A percentile compares a stretch with the other conserved stretches of the same genome.
Conservation (phyloP, 2,329 filamentous ascomycete genomes). For the Aureobasidium musti region DNA sequence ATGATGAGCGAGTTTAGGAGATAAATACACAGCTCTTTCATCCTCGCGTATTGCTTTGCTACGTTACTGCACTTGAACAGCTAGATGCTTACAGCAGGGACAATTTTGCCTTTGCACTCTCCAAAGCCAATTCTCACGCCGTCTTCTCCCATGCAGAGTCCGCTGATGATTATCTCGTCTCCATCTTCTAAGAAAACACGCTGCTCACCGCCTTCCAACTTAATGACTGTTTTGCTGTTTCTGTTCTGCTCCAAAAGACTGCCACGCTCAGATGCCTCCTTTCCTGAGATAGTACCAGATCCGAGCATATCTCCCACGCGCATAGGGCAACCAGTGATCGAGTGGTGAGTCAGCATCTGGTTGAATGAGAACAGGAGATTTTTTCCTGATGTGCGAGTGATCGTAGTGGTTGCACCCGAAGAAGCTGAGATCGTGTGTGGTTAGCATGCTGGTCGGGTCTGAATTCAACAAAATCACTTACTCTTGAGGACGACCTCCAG, state of each 20-base stretch:
- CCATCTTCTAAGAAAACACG: slow-evolving; percentile 73
- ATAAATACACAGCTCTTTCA: background rate
- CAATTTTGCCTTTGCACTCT: slow-evolving; percentile 66
- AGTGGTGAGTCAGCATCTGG: slow-evolving; percentile 80
- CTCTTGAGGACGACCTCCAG: slow-evolving; percentile 65
- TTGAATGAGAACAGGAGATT: slow-evolving; percentile 80
- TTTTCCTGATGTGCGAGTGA: slow-evolving; percentile 62
- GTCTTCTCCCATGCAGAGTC: slow-evolving; percentile 63
- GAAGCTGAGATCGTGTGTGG: slow-evolving; percentile 38
- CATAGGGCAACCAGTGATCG: slow-evolving; percentile 73
- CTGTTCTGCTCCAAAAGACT: slow-evolving; percentile 72
- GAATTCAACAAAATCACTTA: slow-evolving; percentile 33
- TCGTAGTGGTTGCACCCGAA: slow-evolving; percentile 57
- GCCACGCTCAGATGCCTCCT: slow-evolving; percentile 59
- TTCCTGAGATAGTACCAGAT: slow-evolving; percentile 76
- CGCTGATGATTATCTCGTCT: slow-evolving; percentile 67
- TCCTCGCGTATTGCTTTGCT: background rate
- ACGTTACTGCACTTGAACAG: background rate
- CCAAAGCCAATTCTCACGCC: slow-evolving; percentile 75
- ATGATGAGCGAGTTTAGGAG: background rate
- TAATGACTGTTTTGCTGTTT: slow-evolving; percentile 66
- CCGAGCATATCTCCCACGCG: slow-evolving; percentile 73
- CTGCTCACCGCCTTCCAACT: slow-evolving; percentile 64
- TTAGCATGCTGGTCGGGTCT: background rate
- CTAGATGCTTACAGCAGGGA: slow-evolving; percentile 45